Conservation (phyloP, 1,139 yeast species). For the Kazachstania sp. region DNA sequence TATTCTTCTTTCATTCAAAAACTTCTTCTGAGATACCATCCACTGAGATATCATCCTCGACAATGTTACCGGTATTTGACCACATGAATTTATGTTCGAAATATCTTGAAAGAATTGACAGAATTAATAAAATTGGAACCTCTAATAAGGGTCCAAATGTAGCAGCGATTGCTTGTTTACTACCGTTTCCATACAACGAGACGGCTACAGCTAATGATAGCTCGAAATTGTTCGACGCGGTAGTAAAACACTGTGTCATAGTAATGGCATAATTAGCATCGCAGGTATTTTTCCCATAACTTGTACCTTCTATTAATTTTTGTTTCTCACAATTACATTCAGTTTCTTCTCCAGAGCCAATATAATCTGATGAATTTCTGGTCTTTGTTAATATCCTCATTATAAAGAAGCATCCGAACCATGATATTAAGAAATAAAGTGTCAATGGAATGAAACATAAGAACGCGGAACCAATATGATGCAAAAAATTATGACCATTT, state of each 20-base stretch:
- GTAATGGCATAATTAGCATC: constrained; percentile 37
- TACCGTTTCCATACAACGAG: constrained; percentile 44
- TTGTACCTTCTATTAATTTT: constrained; percentile 8
- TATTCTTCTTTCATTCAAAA: too few relatives aligned
- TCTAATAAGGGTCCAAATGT: constrained; percentile 54
- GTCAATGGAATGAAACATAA: constrained; percentile 45
- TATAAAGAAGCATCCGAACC: constrained; percentile 40
- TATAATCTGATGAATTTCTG: not conserved
- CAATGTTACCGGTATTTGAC: not conserved
- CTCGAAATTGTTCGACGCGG: constrained; percentile 50
- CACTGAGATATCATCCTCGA: too few relatives aligned
- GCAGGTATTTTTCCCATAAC: constrained; percentile 29
- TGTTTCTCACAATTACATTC: constrained; percentile 37
- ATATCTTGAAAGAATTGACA: constrained; percentile 38
- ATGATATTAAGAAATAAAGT: constrained; percentile 42
- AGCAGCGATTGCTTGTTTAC: constrained; percentile 50
- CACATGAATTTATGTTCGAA: constrained; percentile 20
- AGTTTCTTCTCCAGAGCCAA: not conserved
- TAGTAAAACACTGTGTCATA: constrained; percentile 48
- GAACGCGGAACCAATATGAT: constrained; percentile 44
- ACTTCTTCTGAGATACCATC: too few relatives aligned
- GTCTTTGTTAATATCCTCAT: constrained; percentile 31
- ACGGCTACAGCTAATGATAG: constrained; percentile 48
- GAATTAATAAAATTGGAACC: constrained; percentile 42
- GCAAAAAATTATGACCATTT: constrained; percentile 44